Evolutionary conservation across 495 filamentous ascomycete species (phyloP).

Genomic region (Polyplosphaeria fusca): DNA sequence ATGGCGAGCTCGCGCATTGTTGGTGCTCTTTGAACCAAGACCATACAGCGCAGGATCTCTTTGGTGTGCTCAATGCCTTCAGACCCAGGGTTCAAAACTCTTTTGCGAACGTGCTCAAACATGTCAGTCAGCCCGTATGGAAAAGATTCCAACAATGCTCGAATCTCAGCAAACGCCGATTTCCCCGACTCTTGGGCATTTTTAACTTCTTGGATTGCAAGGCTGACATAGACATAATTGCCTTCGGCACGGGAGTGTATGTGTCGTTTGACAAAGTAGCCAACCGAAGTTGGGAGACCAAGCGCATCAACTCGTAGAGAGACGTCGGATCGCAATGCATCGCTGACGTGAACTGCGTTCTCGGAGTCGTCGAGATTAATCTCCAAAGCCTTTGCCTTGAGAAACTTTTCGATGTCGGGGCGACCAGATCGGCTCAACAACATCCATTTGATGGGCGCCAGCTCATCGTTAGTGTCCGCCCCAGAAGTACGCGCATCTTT

Average conservation of each 20-base stretch:
- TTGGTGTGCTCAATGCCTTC: conserved; percentile 24
- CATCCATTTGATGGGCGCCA: conserved; percentile 10
- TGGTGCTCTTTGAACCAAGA: conserved; percentile 9
- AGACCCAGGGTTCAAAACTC: conserved; percentile 1
- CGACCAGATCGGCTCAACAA: conserved; percentile 14
- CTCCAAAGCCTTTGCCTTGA: conserved; percentile 2
- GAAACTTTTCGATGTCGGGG: conserved; percentile 11
- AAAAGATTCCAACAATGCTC: conserved; percentile 18
- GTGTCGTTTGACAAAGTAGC: conserved; percentile 20
- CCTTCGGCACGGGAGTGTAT: conserved; percentile 15
- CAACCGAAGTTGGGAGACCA: conserved; percentile 1
- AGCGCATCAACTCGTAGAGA: conserved; percentile 9
- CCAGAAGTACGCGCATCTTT: not conserved
- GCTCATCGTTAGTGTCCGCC: not conserved
- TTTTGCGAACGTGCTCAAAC: conserved; percentile 21
- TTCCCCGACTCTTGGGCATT: conserved; percentile 3
- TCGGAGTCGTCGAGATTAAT: conserved; percentile 18
- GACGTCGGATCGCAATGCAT: conserved; percentile 9
- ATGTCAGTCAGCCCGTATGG: conserved; percentile 20
- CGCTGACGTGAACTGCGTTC: conserved; percentile 5
- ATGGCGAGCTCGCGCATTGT: conserved; percentile 19
- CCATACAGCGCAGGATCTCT: conserved; percentile 19
- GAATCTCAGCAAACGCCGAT: not conserved
- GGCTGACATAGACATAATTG: conserved; percentile 19
- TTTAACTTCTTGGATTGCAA: conserved; percentile 22